Percentiles rank a stretch among this genome's conserved stretches.
These are phyloP conservation scores for Mallotus japonicus DNA, from an alignment of 441 rosid species.

Conservation along the genomic window DNA sequence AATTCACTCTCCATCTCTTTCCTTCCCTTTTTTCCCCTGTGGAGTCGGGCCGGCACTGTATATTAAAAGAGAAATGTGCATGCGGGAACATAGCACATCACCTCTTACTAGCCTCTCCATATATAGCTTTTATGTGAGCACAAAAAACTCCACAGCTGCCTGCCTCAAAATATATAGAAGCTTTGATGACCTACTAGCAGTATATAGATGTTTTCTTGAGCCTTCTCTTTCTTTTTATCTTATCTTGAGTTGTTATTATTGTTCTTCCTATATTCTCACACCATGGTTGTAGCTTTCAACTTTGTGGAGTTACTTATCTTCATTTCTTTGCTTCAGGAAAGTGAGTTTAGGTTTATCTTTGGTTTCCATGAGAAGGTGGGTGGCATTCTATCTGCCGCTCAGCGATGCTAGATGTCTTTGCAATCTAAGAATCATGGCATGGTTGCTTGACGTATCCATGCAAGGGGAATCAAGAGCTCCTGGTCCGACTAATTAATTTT, in stretches of 20 bases:
- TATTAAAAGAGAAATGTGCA: constrained; percentile 26
- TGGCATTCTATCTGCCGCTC: constrained; percentile 9
- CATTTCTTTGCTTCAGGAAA: neutral
- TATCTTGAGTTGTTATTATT: neutral
- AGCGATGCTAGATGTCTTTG: constrained; percentile 4
- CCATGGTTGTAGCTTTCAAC: constrained; percentile 19
- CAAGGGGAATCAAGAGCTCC: constrained; percentile 49
- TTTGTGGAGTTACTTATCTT: neutral
- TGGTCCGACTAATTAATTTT: constrained; percentile 39
- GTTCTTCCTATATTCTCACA: neutral
- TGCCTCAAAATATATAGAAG: no score
- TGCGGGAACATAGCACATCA: constrained; percentile 34
- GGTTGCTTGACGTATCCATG: constrained; percentile 6
- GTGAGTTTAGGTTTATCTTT: constrained; percentile 5
- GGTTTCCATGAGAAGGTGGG: constrained; percentile 14
- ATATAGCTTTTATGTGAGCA: constrained; percentile 2
- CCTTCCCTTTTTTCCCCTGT: constrained; percentile 23
- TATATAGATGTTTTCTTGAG: no score
- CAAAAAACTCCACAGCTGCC: constrained; percentile 12
- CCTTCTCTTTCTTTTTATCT: neutral
- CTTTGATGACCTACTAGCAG: neutral
- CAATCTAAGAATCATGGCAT: neutral
- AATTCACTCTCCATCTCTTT: constrained; percentile 4
- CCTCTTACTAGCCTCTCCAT: neutral
- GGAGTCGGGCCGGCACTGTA: constrained; percentile 30